Evolutionary conservation across 805 yeast species (phyloP).

Genomic region (Schwanniomyces polymorphus): DNA sequence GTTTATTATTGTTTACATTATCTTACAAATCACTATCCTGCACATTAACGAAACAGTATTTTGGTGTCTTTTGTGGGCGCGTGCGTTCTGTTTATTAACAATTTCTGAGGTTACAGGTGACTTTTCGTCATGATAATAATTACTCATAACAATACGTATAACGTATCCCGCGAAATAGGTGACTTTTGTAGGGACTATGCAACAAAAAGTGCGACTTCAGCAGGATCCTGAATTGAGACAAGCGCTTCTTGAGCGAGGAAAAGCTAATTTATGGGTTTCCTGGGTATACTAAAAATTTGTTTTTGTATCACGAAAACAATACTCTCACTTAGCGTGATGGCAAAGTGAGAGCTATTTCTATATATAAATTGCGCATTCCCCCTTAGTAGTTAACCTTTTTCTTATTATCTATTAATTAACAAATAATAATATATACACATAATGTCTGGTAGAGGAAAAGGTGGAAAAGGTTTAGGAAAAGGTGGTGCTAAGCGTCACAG

Average conservation of each 20-base stretch:
- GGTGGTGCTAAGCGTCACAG: conserved; percentile 99
- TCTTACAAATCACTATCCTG: not conserved
- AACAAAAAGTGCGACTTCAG: not conserved
- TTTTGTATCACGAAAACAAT: conserved; percentile 5
- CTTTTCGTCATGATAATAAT: not conserved
- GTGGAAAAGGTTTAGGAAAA: conserved; percentile 99
- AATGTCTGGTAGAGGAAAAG: conserved; percentile 99
- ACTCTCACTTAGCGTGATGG: conserved; percentile 1
- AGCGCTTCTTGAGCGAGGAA: not conserved
- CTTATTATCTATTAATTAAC: conserved; percentile 17
- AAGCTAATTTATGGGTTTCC: conserved; percentile 1
- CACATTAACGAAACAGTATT: not conserved
- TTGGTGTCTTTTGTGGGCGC: not conserved
- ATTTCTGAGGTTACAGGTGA: not conserved
- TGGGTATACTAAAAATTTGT: conserved; percentile 6
- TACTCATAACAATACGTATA: not conserved
- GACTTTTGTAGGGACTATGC: not conserved
- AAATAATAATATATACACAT: not conserved
- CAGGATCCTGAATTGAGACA: not conserved
- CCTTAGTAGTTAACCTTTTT: not conserved
- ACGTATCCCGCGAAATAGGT: not conserved
- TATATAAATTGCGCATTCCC: conserved; percentile 1
- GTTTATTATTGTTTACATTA: conserved; percentile 1
- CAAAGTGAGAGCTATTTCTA: not conserved
- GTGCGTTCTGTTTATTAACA: not conserved